A percentile compares a stretch with the other conserved stretches of the same genome.
Evolutionary conservation across 2,329 filamentous ascomycete species (phyloP).

Genomic region (Penicillium sp.): DNA sequence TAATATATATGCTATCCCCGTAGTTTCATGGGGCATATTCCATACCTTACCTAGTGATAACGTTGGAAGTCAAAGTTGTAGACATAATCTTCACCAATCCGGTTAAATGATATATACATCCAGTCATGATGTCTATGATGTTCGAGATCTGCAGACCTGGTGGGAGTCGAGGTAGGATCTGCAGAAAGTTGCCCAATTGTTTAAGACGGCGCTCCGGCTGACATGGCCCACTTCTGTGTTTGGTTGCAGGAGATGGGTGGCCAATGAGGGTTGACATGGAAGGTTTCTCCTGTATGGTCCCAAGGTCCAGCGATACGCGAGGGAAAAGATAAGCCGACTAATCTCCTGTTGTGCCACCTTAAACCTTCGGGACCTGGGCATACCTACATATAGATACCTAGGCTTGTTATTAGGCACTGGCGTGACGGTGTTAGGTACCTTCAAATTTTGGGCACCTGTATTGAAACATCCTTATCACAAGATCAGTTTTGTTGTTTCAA

Average conservation of each 20-base stretch:
- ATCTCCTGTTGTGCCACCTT: constrained; percentile 13
- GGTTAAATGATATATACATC: neutral
- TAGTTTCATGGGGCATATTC: neutral
- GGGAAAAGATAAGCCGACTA: constrained; percentile 4
- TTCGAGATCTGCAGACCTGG: constrained; percentile 80
- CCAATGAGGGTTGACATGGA: constrained; percentile 13
- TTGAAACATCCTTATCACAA: neutral
- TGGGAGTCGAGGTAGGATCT: constrained; percentile 69
- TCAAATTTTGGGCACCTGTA: neutral
- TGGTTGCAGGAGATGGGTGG: constrained; percentile 48
- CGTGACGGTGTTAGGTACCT: neutral
- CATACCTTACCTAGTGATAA: neutral
- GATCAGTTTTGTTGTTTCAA: neutral
- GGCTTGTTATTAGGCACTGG: constrained; percentile 2
- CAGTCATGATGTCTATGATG: constrained; percentile 43
- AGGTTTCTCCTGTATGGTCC: neutral
- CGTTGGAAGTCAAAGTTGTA: neutral
- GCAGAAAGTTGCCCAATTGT: constrained; percentile 55
- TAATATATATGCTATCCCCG: neutral
- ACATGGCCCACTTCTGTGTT: constrained; percentile 53
- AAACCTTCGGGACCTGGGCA: neutral
- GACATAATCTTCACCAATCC: neutral
- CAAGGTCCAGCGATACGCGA: constrained; percentile 11
- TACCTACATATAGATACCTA: constrained; percentile 5
- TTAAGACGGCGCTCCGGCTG: constrained; percentile 52